Conservation (phyloP, 2,329 filamentous ascomycete species). For the Colletotrichum lentis region DNA sequence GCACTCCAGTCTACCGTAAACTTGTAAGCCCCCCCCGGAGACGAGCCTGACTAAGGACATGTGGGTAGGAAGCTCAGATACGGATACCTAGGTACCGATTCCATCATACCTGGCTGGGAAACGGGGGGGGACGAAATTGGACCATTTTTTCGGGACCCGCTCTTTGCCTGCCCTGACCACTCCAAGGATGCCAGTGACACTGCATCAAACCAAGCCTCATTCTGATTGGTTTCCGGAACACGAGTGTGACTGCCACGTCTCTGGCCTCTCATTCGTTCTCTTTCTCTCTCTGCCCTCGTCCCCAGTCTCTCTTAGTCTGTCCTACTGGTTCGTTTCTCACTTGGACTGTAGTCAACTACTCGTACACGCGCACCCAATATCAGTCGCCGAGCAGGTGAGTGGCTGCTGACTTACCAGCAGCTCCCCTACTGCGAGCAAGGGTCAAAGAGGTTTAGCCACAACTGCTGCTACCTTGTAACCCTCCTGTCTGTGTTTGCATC, state of each 20-base stretch:
- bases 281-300: constrained; percentile 20
- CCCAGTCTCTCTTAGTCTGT: not conserved
- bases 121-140: not conserved
- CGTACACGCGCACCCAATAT: not conserved
- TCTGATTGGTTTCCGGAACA: constrained; percentile 27
- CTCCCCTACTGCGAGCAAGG: not conserved
- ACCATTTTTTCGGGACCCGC: constrained; percentile 2
- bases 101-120: not conserved
- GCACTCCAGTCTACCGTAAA: not conserved
- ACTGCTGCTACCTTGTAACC: not conserved
- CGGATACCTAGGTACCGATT: too few relatives aligned
- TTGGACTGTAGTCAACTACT: not conserved
- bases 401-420: constrained; percentile 1
- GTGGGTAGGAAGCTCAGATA: not conserved
- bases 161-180: constrained; percentile 33
- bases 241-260: constrained; percentile 8
- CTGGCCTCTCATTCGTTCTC: constrained; percentile 17
- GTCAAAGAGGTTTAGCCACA: constrained; percentile 20
- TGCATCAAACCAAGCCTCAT: constrained; percentile 2
- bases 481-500: not conserved
- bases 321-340: not conserved
- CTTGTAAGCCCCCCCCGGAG: not conserved
- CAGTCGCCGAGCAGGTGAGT: constrained; percentile 1
- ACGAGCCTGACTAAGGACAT: constrained; percentile 27
- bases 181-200: constrained; percentile 15